Evolutionary conservation across 768 basidiomycete genomes (phyloP), one percentile per base, ranked within the genome.

Genomic region (Naganishia randhawae): DNA sequence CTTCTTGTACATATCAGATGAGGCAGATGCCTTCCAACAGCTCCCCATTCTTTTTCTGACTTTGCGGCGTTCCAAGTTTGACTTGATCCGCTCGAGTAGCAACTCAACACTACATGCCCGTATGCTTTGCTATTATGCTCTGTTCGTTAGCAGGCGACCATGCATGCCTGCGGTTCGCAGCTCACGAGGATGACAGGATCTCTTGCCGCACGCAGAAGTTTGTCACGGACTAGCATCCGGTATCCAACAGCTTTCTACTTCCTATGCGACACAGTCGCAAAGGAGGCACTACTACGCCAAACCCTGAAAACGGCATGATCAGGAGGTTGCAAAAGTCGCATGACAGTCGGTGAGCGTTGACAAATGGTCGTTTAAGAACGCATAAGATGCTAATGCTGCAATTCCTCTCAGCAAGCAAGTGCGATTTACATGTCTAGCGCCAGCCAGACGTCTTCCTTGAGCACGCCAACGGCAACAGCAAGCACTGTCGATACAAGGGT

Each of bases 371-470:
- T 14, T 22, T 33, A 10, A 6, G 5, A 2, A 39, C 27, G 2
- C 16, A 5, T 14, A 33, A 11, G 10, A 4, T 19, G 13, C 10
- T 17, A 33, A 33, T 16, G 19, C 32, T 1, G 10, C 4, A 50
- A 19, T 50, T 22, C 9, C 19, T 55, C n/a, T 55, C 27, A 55
- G 54, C 54, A 55, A 55, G 54, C 54, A 37, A 55, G 54, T 37
- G 32, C 35, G 17, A 33, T 8, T 1, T 55, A 35, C 19, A 55
- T 19, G 17, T 22, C 54, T 11, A 33, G 32, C 1, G 31, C 31
- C 4, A 55, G 32, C 10, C 31, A 31, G n/a, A 37, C 54, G 1
- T 33, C 32, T 7, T 37, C 54, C 31, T 33, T 33, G 10, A 33
- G 32, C 9, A 6, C 16, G 1, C 17, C 54, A 3, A 37, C 31